Evolutionary conservation across 202 grass and related monocot genomes (phyloP), one percentile per base, ranked within the genome.

Genomic region (Hordeum pubiflorum): DNA sequence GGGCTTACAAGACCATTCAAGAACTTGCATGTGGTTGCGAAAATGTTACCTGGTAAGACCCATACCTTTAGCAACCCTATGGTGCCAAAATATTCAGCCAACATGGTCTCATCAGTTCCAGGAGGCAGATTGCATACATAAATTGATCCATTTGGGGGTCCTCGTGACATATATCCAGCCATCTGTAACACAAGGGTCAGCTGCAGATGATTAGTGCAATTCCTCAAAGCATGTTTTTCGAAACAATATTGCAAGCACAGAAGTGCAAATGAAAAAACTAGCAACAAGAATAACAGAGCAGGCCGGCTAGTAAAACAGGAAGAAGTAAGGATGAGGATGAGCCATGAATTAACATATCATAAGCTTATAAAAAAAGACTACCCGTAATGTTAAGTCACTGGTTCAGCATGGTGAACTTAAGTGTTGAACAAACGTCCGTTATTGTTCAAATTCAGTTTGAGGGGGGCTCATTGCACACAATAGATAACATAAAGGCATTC

Each of bases 11-110:
- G 9, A 50, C 38, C 82, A 9, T 23, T 58, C 36, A 34, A 44
- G 10, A 70, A 62, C 69, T 74, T 58, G 18, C 64, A 76, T 73
- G 72, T 80, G 77, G 85, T 77, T 60, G 39, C 20, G 79, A 97
- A 71, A 79, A 80, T 83, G 86, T 91, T 97, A 92, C 88, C 91
- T 91, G 86, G 76, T 76, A 80, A 89, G 31, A 86, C 83, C 79
- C 90, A 91, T 98, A 98, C 96, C 96, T 98, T 98, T 85, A 98
- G 88, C 85, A 99, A 88, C 80, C 96, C 96, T 83, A 99, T 99
- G 71, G 96, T 99, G 85, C 96, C 90, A 91, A 98, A 98, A 92
- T 89, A 86, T 68, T 98, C 92, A 20, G 92, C 90, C 63, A 98
- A 64, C 92, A 98, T 98, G 75, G 75, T 70, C 72, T 98, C 95